These are phyloP conservation scores for Ophiocordyceps camponoti-saundersi DNA, from an alignment of 2,329 filamentous ascomycete genomes.

Conservation along the genomic window DNA sequence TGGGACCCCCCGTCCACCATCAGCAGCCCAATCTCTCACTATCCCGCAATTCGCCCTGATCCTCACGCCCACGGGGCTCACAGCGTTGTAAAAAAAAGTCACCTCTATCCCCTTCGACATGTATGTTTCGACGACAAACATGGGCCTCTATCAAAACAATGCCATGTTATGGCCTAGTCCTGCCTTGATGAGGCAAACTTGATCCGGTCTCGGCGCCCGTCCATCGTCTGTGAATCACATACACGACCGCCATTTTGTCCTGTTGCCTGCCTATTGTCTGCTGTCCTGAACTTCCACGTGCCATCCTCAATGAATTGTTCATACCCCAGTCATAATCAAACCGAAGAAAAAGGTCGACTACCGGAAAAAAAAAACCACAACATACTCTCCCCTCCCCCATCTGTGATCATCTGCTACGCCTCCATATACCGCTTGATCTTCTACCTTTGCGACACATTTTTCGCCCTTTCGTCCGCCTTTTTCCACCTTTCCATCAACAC, in stretches of 20 bases:
- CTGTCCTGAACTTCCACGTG: neutral
- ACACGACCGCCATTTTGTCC: neutral
- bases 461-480: neutral
- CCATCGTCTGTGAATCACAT: neutral
- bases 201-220: neutral
- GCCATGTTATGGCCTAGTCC: neutral
- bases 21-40: too few relatives aligned
- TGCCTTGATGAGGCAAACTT: neutral
- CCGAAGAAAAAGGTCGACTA: too few relatives aligned
- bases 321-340: neutral
- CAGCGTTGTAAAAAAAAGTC: too few relatives aligned
- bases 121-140: neutral
- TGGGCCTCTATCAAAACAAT: neutral
- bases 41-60: too few relatives aligned
- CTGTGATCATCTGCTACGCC: too few relatives aligned
- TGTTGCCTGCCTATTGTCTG: neutral
- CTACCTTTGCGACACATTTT: too few relatives aligned
- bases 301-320: neutral
- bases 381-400: too few relatives aligned
- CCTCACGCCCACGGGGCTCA: too few relatives aligned
- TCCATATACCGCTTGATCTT: too few relatives aligned
- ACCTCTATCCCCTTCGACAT: neutral
- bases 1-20: too few relatives aligned
- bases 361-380: too few relatives aligned
- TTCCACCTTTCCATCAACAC: neutral